phyloP scores from a whole-genome alignment of 805 yeast species.

The Candida maris region DNA sequence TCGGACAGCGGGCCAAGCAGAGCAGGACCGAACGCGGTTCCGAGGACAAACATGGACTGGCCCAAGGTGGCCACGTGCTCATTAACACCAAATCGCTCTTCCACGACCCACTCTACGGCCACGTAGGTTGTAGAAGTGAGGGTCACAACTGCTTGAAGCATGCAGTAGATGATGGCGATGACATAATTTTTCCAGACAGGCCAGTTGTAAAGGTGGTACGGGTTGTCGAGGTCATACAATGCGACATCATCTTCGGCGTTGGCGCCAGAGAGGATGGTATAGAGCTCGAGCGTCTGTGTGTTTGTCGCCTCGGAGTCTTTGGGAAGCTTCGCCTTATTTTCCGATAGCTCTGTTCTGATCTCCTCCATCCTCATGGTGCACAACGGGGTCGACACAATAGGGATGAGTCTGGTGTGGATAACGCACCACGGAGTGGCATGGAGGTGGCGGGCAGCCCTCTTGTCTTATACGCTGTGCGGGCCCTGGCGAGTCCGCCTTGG shows the following conservation, averaged over 20 bases:
- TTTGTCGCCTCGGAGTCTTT: no score
- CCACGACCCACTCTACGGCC: slow-evolving; percentile 28
- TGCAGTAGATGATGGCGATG: slow-evolving; percentile 26
- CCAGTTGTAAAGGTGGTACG: slow-evolving; percentile 34
- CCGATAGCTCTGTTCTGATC: no score
- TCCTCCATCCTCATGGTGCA: no score
- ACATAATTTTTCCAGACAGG: slow-evolving; percentile 21
- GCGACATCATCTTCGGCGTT: slow-evolving; percentile 30
- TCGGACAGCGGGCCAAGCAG: slow-evolving; percentile 35
- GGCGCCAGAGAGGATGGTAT: no score
- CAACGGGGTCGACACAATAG: no score
- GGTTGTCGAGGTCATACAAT: slow-evolving; percentile 25
- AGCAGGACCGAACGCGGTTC: slow-evolving; percentile 36
- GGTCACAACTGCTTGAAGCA: slow-evolving; percentile 30
- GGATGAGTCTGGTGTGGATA: no score
- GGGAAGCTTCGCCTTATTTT: no score
- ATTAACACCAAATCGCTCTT: slow-evolving; percentile 24
- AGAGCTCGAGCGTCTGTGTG: no score
- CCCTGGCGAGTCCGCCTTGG: no score
- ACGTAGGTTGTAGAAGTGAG: slow-evolving; percentile 33
- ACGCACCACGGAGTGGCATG: no score
- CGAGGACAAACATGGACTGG: slow-evolving; percentile 34
- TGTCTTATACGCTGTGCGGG: no score
- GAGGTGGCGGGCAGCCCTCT: no score
- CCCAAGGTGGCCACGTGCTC: slow-evolving; percentile 34